A percentile compares a stretch with the other conserved stretches of the same genome.
Evolutionary conservation across 129 eudicot species (phyloP).

Genomic region (Centrapalus pauciflorus): DNA sequence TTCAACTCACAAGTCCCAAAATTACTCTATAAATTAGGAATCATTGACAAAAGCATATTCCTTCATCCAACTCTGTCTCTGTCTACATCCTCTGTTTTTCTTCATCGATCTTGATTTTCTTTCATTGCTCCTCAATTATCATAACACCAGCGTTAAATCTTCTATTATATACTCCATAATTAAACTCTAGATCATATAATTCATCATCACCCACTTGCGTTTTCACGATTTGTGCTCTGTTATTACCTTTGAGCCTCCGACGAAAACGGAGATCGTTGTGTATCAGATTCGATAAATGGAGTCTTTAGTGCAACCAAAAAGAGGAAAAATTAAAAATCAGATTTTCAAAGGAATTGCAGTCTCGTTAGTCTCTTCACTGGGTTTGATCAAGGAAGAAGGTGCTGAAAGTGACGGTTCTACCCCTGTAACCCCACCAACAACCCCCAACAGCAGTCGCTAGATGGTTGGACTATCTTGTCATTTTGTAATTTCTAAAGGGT

Average conservation of each 20-base stretch:
- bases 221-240: background rate
- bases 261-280: no score
- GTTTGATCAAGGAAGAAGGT: slow-evolving; percentile 18
- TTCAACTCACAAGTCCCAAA: no score
- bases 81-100: background rate
- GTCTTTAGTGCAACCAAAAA: background rate
- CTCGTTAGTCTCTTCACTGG: slow-evolving; percentile 4
- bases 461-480: background rate
- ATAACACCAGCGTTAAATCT: no score
- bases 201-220: background rate
- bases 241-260: background rate
- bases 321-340: slow-evolving; percentile 14
- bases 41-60: background rate
- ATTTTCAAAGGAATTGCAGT: slow-evolving; percentile 7
- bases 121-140: background rate
- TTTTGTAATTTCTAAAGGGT: no score
- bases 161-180: no score
- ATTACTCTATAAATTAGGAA: no score
- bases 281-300: no score
- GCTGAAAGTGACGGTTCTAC: slow-evolving; percentile 11
- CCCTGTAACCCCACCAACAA: background rate
- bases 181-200: no score
- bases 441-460: background rate
- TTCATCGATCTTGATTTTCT: background rate
- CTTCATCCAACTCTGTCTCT: background rate